Conservation (phyloP, 495 filamentous ascomycete genomes). For the Hyphodiscus hymeniophilus region DNA sequence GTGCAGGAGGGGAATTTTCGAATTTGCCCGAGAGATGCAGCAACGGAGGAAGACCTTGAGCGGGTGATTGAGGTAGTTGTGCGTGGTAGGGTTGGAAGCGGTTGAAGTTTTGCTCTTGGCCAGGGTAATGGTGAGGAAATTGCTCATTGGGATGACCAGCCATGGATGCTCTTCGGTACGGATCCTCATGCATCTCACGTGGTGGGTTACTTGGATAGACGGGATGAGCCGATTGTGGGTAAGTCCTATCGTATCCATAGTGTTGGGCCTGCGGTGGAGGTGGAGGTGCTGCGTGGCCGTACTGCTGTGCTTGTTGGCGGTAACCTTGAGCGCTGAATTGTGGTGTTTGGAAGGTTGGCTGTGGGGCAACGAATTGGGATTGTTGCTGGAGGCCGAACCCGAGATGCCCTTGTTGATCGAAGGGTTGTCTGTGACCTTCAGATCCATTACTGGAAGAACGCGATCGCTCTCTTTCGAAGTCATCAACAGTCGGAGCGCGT, state of each 20-base stretch:
- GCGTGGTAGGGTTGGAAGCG: not conserved
- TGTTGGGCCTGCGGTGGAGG: not conserved
- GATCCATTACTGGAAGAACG: conserved; percentile 2
- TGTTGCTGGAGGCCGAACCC: conserved; percentile 8
- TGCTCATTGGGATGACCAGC: not conserved
- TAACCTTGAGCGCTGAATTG: not conserved
- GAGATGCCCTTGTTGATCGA: not conserved
- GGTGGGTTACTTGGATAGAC: conserved; percentile 5
- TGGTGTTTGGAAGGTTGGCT: conserved; percentile 4
- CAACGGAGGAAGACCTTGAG: conserved; percentile 1
- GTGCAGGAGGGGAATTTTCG: conserved; percentile 12
- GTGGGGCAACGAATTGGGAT: conserved; percentile 34
- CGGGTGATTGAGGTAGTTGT: not conserved
- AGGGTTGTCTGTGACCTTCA: conserved; percentile 1
- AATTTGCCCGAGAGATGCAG: conserved; percentile 5
- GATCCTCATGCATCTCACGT: conserved; percentile 4
- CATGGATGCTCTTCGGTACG: not conserved
- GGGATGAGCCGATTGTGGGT: conserved; percentile 12
- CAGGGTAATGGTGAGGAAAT: not conserved
- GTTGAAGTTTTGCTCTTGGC: conserved; percentile 1
- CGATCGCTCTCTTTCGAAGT: conserved; percentile 7
- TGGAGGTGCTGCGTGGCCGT: conserved; percentile 5
- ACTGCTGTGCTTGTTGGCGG: not conserved
- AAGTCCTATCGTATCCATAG: conserved; percentile 7
- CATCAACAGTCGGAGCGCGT: conserved; percentile 2